phyloP scores from a whole-genome alignment of 129 eudicot species.

The Ambrosia trifida region DNA sequence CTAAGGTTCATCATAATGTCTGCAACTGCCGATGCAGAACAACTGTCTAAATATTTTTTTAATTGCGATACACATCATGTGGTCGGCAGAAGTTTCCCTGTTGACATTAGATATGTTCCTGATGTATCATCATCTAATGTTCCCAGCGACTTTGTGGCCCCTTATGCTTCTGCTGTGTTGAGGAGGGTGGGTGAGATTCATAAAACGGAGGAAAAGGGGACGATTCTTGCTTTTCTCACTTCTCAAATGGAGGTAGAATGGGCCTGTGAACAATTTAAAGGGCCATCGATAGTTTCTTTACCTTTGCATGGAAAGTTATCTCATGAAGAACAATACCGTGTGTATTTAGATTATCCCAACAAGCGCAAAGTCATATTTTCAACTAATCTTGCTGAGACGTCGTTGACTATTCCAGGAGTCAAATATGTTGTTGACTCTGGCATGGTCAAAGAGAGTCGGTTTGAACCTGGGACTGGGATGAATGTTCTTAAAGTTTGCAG shows the following conservation, averaged over 20 bases:
- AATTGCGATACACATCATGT: constrained; percentile 68
- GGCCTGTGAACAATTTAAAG: constrained; percentile 80
- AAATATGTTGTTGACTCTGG: constrained; percentile 92
- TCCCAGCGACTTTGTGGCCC: constrained; percentile 33
- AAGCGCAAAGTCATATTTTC: constrained; percentile 81
- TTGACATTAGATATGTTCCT: constrained; percentile 69
- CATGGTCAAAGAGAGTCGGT: constrained; percentile 75
- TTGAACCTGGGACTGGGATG: constrained; percentile 84
- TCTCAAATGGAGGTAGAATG: constrained; percentile 89
- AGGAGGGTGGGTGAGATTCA: constrained; percentile 65
- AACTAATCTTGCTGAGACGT: constrained; percentile 95
- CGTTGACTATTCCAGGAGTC: constrained; percentile 92
- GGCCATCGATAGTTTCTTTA: constrained; percentile 49
- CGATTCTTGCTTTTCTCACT: constrained; percentile 85
- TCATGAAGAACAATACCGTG: constrained; percentile 69
- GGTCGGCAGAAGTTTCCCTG: constrained; percentile 82
- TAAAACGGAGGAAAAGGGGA: constrained; percentile 59
- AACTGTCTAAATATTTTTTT: constrained; percentile 65
- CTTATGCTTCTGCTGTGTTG: constrained; percentile 62
- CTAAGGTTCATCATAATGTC: constrained; percentile 90
- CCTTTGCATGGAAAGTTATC: constrained; percentile 88
- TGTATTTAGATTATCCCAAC: constrained; percentile 55
- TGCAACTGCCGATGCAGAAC: constrained; percentile 88
- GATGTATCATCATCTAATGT: constrained; percentile 33
- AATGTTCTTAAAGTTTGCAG: constrained; percentile 71